These are phyloP conservation scores for Nicotiana noctiflora DNA, from an alignment of 257 asterid genomes.

Conservation along the genomic window DNA sequence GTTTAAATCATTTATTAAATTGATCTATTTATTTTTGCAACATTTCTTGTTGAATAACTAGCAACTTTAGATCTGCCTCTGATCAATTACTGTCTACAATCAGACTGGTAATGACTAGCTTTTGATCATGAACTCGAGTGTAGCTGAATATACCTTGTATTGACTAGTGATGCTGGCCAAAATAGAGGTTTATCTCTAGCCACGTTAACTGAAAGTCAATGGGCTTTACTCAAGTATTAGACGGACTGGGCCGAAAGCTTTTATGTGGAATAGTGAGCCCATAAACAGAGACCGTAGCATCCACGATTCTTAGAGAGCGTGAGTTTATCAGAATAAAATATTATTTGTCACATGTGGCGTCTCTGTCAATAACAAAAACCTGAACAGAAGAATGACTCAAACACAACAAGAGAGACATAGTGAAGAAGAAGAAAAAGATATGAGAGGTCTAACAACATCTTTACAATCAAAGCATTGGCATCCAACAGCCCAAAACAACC, in stretches of 20 bases:
- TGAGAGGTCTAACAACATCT: conserved; percentile 39
- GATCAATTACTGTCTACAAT: neutral
- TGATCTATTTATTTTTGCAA: too few species aligned
- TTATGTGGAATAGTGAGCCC: neutral
- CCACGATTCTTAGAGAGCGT: conserved; percentile 11
- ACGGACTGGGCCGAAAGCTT: too few species aligned
- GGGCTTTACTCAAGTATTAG: neutral
- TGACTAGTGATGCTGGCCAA: conserved; percentile 17
- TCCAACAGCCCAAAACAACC: conserved; percentile 13
- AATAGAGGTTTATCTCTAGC: conserved; percentile 8
- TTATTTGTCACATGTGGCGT: neutral
- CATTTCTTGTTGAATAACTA: too few species aligned
- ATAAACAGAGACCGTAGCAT: neutral
- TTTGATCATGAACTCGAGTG: neutral
- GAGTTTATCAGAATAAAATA: neutral
- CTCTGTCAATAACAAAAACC: neutral
- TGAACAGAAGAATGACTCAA: neutral
- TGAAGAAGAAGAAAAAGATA: conserved; percentile 6
- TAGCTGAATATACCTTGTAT: neutral
- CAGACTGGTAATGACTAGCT: neutral
- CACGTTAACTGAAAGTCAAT: conserved; percentile 14
- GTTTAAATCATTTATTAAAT: too few species aligned
- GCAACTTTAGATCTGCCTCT: too few species aligned
- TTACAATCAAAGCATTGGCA: conserved; percentile 39
- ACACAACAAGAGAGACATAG: neutral